Evolutionary conservation across 2,329 filamentous ascomycete species (phyloP), one percentile per base, ranked within the genome.

Genomic region (Chrysosporium keratinophilum): DNA sequence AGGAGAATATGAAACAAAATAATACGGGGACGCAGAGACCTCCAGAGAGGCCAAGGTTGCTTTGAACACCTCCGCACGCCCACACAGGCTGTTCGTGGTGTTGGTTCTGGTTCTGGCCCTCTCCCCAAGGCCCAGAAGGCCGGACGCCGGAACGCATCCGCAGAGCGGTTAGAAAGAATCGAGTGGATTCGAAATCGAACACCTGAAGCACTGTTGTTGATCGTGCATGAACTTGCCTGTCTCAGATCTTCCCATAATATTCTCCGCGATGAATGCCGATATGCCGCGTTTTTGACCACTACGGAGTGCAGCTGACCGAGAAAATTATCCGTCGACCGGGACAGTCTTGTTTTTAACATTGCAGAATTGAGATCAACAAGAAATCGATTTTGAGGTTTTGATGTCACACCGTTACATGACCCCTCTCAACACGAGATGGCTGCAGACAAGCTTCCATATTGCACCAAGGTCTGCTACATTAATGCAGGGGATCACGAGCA

Each of bases 371-470:
- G 41, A 31, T n/a, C 11, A 45, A 45, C 42, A 31, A 15, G 20
- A 45, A n/a, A 20, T 20, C 17, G 6, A 33, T 1, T 14, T 20
- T 33, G 6, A 20, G 14, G 3, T 4, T 15, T 43, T 15, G 31
- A 46, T 49, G 35, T 41, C 35, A 41, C 47, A 17, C 10, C 17
- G 47, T 50, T 50, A 31, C 39, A 50, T 42, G 17, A 2, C 5
- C 12, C 15, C 23, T 44, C 23, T 34, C 34, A 40, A 40, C 28
- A 28, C 19, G 40, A 43, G 39, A 23, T 51, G 31, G 39, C 20
- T 43, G 49, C 40, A 43, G 15, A 44, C 49, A 51, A 51, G 49
- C 49, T 51, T 50, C 28, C 14, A 23, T 15, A 9, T 37, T 44
- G 35, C 4, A 43, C 14, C 39, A 44, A 28, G 49, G 49, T 51